phyloP scores from a whole-genome alignment of 1,284 basidiomycete genomes.

The Exobasidium rhododendri region DNA sequence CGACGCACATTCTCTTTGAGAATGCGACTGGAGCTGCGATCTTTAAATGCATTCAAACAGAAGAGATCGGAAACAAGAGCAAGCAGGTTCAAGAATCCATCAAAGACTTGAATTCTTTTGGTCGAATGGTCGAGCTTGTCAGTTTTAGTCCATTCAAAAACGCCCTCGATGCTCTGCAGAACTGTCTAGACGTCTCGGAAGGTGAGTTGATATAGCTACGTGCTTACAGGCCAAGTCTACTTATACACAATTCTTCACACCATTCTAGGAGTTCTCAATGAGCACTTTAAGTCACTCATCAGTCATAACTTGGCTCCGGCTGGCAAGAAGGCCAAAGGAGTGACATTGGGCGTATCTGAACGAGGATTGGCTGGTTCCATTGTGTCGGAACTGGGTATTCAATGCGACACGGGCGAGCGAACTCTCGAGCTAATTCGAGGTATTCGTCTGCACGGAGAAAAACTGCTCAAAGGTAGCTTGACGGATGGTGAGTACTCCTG shows the following conservation, averaged over 20 bases:
- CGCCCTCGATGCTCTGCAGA: conserved; percentile 92
- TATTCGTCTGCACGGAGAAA: conserved; percentile 85
- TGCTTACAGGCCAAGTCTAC: background rate
- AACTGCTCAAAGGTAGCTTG: conserved; percentile 68
- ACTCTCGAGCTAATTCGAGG: conserved; percentile 88
- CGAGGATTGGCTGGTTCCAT: conserved; percentile 75
- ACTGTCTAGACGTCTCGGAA: conserved; percentile 94
- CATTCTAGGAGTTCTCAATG: conserved; percentile 76
- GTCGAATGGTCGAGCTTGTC: conserved; percentile 86
- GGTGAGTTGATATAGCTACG: conserved; percentile 61
- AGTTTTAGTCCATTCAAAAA: conserved; percentile 94
- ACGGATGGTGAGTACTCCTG: background rate
- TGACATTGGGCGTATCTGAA: conserved; percentile 82
- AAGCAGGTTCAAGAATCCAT: conserved; percentile 71
- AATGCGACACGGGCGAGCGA: conserved; percentile 82
- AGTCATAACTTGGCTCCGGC: conserved; percentile 81
- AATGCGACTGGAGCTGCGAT: conserved; percentile 91
- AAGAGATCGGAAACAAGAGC: conserved; percentile 82
- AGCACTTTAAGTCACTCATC: conserved; percentile 79
- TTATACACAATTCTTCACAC: conserved; percentile 20
- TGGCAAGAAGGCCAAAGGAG: conserved; percentile 70
- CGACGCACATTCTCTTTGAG: conserved; percentile 82
- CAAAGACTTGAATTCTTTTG: conserved; percentile 79
- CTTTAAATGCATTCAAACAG: conserved; percentile 82
- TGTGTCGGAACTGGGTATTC: conserved; percentile 71